phyloP scores from a whole-genome alignment of 352 stramenopile genomes.

The Phytopythium delawarense region DNA sequence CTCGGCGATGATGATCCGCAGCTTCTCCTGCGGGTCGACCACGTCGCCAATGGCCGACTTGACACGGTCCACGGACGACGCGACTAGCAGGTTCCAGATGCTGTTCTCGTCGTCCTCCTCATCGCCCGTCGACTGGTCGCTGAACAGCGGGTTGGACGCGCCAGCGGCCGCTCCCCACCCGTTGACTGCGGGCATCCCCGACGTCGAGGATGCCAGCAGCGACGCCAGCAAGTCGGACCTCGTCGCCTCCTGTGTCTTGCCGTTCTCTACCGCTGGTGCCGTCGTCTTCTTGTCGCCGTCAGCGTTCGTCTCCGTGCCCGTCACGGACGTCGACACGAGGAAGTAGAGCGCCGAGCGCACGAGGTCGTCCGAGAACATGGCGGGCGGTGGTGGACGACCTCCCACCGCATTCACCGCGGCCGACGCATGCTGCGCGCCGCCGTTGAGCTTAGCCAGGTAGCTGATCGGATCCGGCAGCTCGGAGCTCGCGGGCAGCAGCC shows the following conservation, averaged over 20 bases:
- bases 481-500: conserved; percentile 43
- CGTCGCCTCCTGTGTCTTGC: neutral
- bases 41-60: conserved; percentile 44
- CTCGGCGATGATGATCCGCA: conserved; percentile 60
- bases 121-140: conserved; percentile 32
- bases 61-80: conserved; percentile 65
- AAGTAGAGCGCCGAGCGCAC: conserved; percentile 64
- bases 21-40: conserved; percentile 37
- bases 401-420: neutral
- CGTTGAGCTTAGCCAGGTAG: conserved; percentile 35
- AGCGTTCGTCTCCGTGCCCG: conserved; percentile 21
- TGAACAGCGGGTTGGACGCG: conserved; percentile 52
- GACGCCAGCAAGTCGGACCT: conserved; percentile 43
- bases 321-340: conserved; percentile 50
- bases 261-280: neutral
- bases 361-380: conserved; percentile 50
- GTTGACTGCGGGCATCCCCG: conserved; percentile 15
- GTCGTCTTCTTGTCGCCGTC: conserved; percentile 1
- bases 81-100: conserved; percentile 67
- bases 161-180: conserved; percentile 11
- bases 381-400: neutral
- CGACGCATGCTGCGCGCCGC: neutral
- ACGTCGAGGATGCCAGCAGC: conserved; percentile 49
- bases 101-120: conserved; percentile 56
- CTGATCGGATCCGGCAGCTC: conserved; percentile 65